phyloP scores from a whole-genome alignment of 2,329 filamentous ascomycete species.

The Penicillium hordei region DNA sequence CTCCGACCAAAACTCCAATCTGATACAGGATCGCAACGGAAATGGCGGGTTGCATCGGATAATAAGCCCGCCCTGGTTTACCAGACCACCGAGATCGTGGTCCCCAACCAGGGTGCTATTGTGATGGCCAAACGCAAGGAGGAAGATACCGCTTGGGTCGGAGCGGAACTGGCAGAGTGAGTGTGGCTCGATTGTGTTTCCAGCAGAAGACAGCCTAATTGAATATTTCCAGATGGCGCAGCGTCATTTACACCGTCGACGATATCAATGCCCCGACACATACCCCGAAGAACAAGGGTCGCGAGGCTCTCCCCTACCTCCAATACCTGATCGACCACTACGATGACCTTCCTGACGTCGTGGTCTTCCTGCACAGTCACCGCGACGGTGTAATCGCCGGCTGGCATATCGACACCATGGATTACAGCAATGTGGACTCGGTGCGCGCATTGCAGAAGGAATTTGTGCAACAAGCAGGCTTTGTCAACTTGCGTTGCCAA shows the following conservation, averaged over 20 bases:
- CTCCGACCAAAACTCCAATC: conserved; percentile 8
- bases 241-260: conserved; percentile 47
- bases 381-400: conserved; percentile 45
- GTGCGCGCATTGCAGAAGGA: conserved; percentile 52
- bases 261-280: conserved; percentile 31
- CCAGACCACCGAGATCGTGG: conserved; percentile 31
- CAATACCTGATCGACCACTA: conserved; percentile 51
- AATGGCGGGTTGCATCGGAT: conserved; percentile 22
- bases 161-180: conserved; percentile 45
- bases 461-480: conserved; percentile 54
- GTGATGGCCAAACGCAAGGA: conserved; percentile 45
- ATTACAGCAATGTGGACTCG: conserved; percentile 55
- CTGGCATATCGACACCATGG: conserved; percentile 60
- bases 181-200: conserved; percentile 5
- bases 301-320: conserved; percentile 48
- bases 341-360: conserved; percentile 50
- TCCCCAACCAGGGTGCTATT: conserved; percentile 42
- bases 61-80: conserved; percentile 20
- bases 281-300: conserved; percentile 45
- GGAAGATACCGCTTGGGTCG: conserved; percentile 51
- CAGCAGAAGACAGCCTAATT: neutral
- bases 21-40: conserved; percentile 14
- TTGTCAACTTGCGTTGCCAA: conserved; percentile 59
- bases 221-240: conserved; percentile 42
- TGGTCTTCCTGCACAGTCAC: conserved; percentile 59